These are phyloP conservation scores for Penicillium fimorum DNA, from an alignment of 495 filamentous ascomycete genomes.

Conservation along the genomic window DNA sequence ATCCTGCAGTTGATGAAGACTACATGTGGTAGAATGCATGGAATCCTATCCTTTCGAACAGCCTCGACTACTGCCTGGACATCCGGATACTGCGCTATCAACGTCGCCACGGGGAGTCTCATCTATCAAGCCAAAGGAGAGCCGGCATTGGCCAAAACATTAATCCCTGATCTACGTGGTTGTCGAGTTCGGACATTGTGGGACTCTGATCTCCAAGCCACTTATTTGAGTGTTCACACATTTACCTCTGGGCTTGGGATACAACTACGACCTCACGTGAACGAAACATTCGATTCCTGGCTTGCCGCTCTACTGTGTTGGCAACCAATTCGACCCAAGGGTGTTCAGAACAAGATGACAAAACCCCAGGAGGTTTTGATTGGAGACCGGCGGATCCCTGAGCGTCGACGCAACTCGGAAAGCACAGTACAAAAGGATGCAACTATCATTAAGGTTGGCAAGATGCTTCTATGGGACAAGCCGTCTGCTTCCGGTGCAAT, in stretches of 20 bases:
- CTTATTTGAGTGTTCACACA: constrained; percentile 79
- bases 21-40: constrained; percentile 57
- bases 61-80: constrained; percentile 52
- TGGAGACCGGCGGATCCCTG: constrained; percentile 49
- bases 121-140: constrained; percentile 59
- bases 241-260: constrained; percentile 67
- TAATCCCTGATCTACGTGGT: constrained; percentile 80
- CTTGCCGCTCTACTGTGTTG: constrained; percentile 90
- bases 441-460: constrained; percentile 95
- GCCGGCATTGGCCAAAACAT: constrained; percentile 53
- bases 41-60: constrained; percentile 55
- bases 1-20: constrained; percentile 57
- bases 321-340: constrained; percentile 82
- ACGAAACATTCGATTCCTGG: constrained; percentile 84
- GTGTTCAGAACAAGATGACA: constrained; percentile 70
- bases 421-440: constrained; percentile 65
- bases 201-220: constrained; percentile 58
- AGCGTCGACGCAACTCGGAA: constrained; percentile 61
- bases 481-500: constrained; percentile 44
- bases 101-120: constrained; percentile 54
- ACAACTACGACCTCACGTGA: constrained; percentile 69
- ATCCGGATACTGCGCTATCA: constrained; percentile 58
- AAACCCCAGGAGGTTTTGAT: constrained; percentile 58
- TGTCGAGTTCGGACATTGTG: constrained; percentile 75
- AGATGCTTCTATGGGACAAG: constrained; percentile 84